Evolutionary conservation across 2,329 filamentous ascomycete genomes (phyloP).

Genomic region (Massarina eburnea): DNA sequence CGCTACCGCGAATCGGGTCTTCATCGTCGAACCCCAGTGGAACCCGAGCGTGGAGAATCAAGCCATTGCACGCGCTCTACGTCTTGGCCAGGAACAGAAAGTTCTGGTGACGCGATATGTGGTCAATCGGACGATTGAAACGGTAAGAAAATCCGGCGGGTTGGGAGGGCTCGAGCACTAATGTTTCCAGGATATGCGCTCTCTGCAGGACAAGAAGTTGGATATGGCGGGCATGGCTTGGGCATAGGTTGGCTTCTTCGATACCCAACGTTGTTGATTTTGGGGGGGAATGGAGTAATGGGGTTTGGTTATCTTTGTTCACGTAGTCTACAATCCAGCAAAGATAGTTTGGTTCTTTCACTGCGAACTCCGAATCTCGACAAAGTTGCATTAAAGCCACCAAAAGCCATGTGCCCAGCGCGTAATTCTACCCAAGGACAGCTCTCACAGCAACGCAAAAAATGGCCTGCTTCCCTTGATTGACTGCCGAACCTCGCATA

Average conservation of each 20-base stretch:
- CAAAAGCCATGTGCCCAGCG: too few relatives aligned
- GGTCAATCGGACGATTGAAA: conserved; percentile 47
- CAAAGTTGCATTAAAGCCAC: too few relatives aligned
- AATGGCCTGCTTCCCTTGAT: not conserved
- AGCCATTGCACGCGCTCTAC: conserved; percentile 53
- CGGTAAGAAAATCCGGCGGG: conserved; percentile 42
- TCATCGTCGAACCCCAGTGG: conserved; percentile 59
- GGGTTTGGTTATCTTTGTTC: too few relatives aligned
- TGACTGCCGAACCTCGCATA: not conserved
- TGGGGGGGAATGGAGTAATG: too few relatives aligned
- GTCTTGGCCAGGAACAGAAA: conserved; percentile 49
- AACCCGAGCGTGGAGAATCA: conserved; percentile 57
- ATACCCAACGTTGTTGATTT: not conserved
- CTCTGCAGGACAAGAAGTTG: conserved; percentile 37
- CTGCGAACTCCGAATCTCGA: too few relatives aligned
- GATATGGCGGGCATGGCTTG: conserved; percentile 18
- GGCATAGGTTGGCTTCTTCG: conserved; percentile 1
- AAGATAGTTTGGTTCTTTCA: too few relatives aligned
- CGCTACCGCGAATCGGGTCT: conserved; percentile 51
- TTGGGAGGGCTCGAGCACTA: too few relatives aligned
- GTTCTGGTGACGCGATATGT: conserved; percentile 53
- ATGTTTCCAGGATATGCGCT: conserved; percentile 35
- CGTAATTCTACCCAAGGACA: too few relatives aligned
- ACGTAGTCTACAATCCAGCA: too few relatives aligned
- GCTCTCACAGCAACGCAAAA: too few relatives aligned